Conservation (phyloP, 352 stramenopile genomes). For the Phytophthora ramorum region DNA sequence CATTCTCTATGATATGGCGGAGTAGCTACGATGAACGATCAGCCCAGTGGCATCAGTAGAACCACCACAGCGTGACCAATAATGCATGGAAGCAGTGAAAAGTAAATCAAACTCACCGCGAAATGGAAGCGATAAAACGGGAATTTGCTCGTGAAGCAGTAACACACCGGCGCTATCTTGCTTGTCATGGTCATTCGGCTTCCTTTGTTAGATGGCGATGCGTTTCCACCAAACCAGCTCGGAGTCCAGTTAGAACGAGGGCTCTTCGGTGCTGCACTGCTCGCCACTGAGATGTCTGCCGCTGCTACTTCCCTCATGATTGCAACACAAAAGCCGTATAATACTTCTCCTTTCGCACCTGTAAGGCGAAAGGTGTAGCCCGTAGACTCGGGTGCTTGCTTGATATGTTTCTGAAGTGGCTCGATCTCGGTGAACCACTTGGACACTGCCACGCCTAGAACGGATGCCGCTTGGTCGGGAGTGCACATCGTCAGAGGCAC, state of each 20-base stretch:
- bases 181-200: conserved; percentile 19
- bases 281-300: conserved; percentile 6
- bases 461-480: conserved; percentile 49
- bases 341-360: conserved; percentile 80
- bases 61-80: not conserved
- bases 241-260: conserved; percentile 20
- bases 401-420: conserved; percentile 64
- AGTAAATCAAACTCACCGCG: conserved; percentile 42
- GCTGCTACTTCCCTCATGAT: conserved; percentile 60
- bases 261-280: conserved; percentile 17
- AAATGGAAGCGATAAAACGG: conserved; percentile 90
- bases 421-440: conserved; percentile 77
- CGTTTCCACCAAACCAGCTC: conserved; percentile 23
- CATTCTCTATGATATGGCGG: conserved; percentile 76
- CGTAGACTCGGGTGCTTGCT: conserved; percentile 65
- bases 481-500: conserved; percentile 71
- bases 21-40: conserved; percentile 48
- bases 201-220: conserved; percentile 21
- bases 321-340: conserved; percentile 83
- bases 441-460: conserved; percentile 66
- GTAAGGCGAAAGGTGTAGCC: conserved; percentile 88
- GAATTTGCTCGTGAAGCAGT: conserved; percentile 90
- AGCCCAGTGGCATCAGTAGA: not conserved
- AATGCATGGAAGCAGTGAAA: not conserved
- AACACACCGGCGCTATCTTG: conserved; percentile 72